Conservation (phyloP, 768 basidiomycete species). For the Rhodosporidiobolus sp. region DNA sequence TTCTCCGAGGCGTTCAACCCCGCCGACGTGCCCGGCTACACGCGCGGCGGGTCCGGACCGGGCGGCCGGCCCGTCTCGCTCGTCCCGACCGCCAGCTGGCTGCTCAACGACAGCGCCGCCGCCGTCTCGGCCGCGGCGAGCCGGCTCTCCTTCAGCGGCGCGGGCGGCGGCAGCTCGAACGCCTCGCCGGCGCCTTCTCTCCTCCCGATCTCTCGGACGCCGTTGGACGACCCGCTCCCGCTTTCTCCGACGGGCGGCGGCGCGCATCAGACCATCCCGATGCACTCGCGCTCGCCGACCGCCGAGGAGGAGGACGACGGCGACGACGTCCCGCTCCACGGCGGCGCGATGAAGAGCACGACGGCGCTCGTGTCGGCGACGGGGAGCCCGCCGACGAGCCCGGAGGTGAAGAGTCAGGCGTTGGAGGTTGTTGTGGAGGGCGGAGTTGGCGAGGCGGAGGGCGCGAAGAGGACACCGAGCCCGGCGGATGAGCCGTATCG, state of each 20-base stretch:
- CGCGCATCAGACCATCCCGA: not conserved
- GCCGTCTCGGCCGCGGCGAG: constrained; percentile 6
- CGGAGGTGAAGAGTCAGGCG: not conserved
- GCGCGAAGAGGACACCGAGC: not conserved
- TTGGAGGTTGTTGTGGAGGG: constrained; percentile 8
- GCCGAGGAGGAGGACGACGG: constrained; percentile 6
- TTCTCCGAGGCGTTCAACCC: constrained; percentile 14
- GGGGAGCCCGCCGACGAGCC: not conserved
- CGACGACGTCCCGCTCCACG: not conserved
- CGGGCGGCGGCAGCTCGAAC: not conserved
- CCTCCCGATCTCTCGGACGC: not conserved
- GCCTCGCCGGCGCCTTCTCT: not conserved
- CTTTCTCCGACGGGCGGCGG: too few relatives aligned
- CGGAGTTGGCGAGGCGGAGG: not conserved
- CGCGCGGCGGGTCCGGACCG: not conserved
- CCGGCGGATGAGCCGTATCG: not conserved
- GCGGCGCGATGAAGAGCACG: constrained; percentile 9
- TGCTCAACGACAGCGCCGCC: constrained; percentile 5
- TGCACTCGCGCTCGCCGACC: constrained; percentile 12
- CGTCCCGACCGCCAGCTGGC: constrained; percentile 16
- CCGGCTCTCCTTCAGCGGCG: not conserved
- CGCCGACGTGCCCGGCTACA: not conserved
- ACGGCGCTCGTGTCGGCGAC: constrained; percentile 24
- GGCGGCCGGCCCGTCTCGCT: not conserved
- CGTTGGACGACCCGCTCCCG: too few relatives aligned